Evolutionary conservation across 2,329 filamentous ascomycete genomes (phyloP).

Genomic region (Talaromyces sp.): DNA sequence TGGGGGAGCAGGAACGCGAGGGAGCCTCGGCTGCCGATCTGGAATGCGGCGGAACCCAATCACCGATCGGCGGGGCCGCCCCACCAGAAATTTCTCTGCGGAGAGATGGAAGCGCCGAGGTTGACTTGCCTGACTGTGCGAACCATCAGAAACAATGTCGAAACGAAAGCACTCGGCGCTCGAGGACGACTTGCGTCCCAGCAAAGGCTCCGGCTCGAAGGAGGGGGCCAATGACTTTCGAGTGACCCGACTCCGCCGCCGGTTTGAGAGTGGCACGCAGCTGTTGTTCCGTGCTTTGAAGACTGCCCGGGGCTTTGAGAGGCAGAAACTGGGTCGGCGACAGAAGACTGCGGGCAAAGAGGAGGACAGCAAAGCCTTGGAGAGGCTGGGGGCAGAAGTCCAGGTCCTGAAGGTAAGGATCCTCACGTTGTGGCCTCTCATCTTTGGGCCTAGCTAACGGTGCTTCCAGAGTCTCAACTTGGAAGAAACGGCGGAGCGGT

Average conservation of each 20-base stretch:
- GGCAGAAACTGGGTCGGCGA: slow-evolving; percentile 58
- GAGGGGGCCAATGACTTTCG: slow-evolving; percentile 28
- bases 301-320: slow-evolving; percentile 56
- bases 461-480: slow-evolving; percentile 45
- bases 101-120: neutral
- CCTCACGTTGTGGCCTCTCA: neutral
- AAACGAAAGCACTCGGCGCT: slow-evolving; percentile 37
- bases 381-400: slow-evolving; percentile 51
- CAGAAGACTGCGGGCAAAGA: slow-evolving; percentile 50
- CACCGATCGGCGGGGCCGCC: neutral
- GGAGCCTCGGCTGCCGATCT: neutral
- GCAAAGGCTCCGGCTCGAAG: slow-evolving; percentile 5
- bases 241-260: slow-evolving; percentile 37
- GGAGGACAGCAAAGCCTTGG: slow-evolving; percentile 34
- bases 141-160: slow-evolving; percentile 22
- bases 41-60: neutral
- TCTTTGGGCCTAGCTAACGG: neutral
- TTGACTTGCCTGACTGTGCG: neutral
- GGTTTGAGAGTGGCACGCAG: slow-evolving; percentile 47
- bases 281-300: slow-evolving; percentile 51
- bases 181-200: slow-evolving; percentile 17
- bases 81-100: neutral
- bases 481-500: slow-evolving; percentile 44
- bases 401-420: slow-evolving; percentile 49
- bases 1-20: neutral